Conservation (phyloP, 176 grass and related monocot genomes). For the Elymus sibiricus region DNA sequence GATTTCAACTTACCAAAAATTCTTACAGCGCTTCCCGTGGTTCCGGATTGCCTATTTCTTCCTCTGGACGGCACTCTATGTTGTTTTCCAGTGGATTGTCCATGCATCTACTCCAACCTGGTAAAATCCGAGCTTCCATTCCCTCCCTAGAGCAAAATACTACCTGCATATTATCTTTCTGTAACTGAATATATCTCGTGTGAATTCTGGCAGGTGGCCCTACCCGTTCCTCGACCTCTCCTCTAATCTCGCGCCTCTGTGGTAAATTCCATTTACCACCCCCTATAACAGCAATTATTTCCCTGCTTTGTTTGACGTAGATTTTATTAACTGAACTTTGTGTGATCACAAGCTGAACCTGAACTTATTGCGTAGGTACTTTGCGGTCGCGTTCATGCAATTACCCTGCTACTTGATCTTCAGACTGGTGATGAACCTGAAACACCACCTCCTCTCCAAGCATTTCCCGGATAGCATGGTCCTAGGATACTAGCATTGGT, state of each 20-base stretch:
- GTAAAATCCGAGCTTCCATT: constrained; percentile 17
- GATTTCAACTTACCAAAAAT: background rate
- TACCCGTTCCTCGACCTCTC: constrained; percentile 89
- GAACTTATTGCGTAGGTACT: constrained; percentile 47
- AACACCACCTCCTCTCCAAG: constrained; percentile 52
- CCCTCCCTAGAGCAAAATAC: background rate
- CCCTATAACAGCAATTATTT: background rate
- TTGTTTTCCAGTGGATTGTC: constrained; percentile 84
- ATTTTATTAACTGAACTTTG: background rate
- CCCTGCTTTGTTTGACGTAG: background rate
- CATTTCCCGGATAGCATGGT: constrained; percentile 36
- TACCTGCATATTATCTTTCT: background rate
- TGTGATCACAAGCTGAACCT: background rate
- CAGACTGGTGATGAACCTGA: constrained; percentile 66
- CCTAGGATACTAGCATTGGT: background rate
- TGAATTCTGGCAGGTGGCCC: constrained; percentile 71
- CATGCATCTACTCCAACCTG: constrained; percentile 62
- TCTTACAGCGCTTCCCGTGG: constrained; percentile 73
- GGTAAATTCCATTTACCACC: constrained; percentile 50
- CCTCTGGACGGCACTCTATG: constrained; percentile 62
- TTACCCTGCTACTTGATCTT: constrained; percentile 78
- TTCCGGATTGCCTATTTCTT: constrained; percentile 89
- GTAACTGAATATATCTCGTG: background rate
- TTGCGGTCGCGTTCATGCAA: constrained; percentile 63
- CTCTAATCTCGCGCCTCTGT: constrained; percentile 53